Evolutionary conservation across 2,329 filamentous ascomycete species (phyloP).

Genomic region (Microdochium nivale): DNA sequence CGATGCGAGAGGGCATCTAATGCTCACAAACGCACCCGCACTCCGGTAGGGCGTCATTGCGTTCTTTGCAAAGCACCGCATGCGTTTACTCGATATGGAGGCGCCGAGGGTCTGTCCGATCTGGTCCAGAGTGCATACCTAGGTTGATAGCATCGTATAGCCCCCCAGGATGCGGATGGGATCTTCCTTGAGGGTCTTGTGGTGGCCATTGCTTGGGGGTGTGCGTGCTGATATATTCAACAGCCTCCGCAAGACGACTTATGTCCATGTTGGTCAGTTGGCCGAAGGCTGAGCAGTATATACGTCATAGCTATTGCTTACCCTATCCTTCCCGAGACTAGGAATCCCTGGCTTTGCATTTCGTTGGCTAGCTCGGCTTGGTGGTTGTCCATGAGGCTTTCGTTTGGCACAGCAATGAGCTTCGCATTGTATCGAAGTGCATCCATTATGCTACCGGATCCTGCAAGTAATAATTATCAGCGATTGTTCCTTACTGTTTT

Average conservation of each 20-base stretch:
- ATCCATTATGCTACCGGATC: slow-evolving; percentile 83
- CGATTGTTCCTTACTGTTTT: too few species aligned
- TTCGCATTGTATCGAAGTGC: slow-evolving; percentile 65
- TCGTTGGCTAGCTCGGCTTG: slow-evolving; percentile 79
- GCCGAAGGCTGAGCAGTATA: not conserved
- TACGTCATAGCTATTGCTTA: not conserved
- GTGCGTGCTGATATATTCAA: slow-evolving; percentile 9
- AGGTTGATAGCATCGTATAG: slow-evolving; percentile 16
- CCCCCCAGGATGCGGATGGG: slow-evolving; percentile 11
- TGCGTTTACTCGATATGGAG: not conserved
- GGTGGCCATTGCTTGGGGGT: slow-evolving; percentile 14
- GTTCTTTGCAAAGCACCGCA: too few species aligned
- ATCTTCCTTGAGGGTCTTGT: slow-evolving; percentile 9
- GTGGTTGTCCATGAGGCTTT: slow-evolving; percentile 76
- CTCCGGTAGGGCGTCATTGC: too few species aligned
- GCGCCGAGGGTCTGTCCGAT: not conserved
- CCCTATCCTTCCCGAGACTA: not conserved
- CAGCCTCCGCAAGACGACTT: slow-evolving; percentile 14
- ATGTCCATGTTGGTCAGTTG: not conserved
- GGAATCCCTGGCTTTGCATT: slow-evolving; percentile 37
- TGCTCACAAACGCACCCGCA: too few species aligned
- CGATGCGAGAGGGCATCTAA: too few species aligned
- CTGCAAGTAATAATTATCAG: too few species aligned
- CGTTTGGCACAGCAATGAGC: slow-evolving; percentile 86
- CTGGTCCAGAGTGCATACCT: slow-evolving; percentile 8